Base-by-base conservation (phyloP, 495 filamentous ascomycete genomes). In the Elaphomyces granulatus region DNA sequence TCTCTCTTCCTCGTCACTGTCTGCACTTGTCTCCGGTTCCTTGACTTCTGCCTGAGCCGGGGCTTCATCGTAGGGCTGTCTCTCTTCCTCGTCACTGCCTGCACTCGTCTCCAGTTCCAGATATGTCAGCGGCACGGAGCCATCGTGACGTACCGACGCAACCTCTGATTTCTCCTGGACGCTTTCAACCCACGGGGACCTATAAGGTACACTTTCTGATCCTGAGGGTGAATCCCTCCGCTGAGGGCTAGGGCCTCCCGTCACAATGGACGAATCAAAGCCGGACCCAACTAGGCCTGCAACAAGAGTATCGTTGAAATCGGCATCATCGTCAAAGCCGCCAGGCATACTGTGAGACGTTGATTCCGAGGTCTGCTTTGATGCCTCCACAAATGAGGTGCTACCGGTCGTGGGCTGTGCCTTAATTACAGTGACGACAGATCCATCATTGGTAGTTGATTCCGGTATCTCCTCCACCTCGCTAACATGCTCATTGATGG, bases 241-340 rank as follows among this genome's bases (percentile, higher is more conserved):
- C 34, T 74, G 73, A 41, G 74, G 85, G 1, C 50, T 61, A 0
- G 73, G 70, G 46, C 85, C 67, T 38, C 83, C 63, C 16, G 79
- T 74, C 10, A 85, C 72, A 41, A 83, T 72, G 18, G 80, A 70
- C 15, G 79, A 74, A 52, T 84, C 73, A 43, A 85, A 85, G 0
- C 80, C 80, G 37, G 74, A 67, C 3, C 71, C 72, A 53, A 77
- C 54, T 15, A 81, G 67, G 4, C 74, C 78, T 26, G 80, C 81
- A 48, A 79, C 80, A n/a, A 84, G 50, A 8, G 68, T 74, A 17
- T 80, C 80, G 14, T 77, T 71, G 36, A 85, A 85, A 23, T 73
- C 77, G 30, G 78, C 60, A 41, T 85, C 80, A 18, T 75, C 65
- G 6, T 49, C 66, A 50, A 70, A 77, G 0, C 51, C 45, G 14